A percentile compares a stretch with the other conserved stretches of the same genome.
Evolutionary conservation across 192 early-diverging fungal species (phyloP).

Genomic region (Backusella macrospora): DNA sequence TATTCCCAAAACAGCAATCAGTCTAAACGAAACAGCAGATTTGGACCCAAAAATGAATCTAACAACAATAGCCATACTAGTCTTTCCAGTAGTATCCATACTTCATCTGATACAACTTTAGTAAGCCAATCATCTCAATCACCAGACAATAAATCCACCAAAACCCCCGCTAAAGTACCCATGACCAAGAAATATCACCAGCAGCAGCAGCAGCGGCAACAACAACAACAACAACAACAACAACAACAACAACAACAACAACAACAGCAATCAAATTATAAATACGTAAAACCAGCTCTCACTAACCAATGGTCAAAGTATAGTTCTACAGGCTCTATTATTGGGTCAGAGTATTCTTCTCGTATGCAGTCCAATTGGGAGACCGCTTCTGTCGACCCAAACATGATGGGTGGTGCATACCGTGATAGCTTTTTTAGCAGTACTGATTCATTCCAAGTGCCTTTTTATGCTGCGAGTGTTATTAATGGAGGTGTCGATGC

Average conservation of each 20-base stretch:
- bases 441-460: not conserved
- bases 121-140: conserved; percentile 16
- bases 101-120: conserved; percentile 13
- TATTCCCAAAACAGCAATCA: conserved; percentile 9
- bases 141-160: not conserved
- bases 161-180: conserved; percentile 1
- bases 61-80: conserved; percentile 7
- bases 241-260: too few relatives aligned
- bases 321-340: not conserved
- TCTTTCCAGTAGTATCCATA: not conserved
- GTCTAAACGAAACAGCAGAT: not conserved
- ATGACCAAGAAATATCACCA: not conserved
- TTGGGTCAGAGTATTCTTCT: not conserved
- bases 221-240: too few relatives aligned
- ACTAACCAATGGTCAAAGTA: conserved; percentile 2
- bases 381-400: conserved; percentile 8
- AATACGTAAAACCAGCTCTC: not conserved
- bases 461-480: not conserved
- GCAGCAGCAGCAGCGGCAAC: too few relatives aligned
- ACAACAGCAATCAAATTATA: not conserved
- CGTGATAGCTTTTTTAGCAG: not conserved
- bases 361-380: not conserved
- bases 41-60: not conserved
- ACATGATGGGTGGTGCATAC: conserved; percentile 1
- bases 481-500: not conserved